Evolutionary conservation across 129 eudicot species (phyloP).

Genomic region (Glebionis coronaria): DNA sequence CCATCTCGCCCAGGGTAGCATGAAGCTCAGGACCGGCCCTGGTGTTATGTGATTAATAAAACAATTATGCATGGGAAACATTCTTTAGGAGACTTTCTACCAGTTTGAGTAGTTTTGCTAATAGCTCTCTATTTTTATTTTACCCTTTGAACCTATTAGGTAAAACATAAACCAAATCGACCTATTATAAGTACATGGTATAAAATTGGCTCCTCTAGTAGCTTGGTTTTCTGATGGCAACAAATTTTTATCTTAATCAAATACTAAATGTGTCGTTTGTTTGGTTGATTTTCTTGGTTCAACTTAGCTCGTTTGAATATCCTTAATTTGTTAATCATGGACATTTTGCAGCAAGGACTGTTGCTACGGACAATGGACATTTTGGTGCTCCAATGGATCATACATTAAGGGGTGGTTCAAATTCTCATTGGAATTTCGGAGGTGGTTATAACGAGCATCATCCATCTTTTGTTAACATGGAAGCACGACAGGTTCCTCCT

Average conservation of each 20-base stretch:
- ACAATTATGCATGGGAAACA: neutral
- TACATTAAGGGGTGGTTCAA: conserved; percentile 18
- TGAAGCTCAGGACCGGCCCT: no score
- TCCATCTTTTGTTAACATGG: conserved; percentile 23
- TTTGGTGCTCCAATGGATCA: conserved; percentile 22
- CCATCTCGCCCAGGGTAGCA: no score
- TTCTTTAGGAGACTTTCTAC: neutral
- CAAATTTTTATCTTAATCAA: no score
- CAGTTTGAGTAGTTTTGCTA: neutral
- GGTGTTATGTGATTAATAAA: neutral
- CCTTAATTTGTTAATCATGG: neutral
- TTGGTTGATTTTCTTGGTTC: neutral
- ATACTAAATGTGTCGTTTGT: no score
- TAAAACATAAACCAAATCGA: neutral
- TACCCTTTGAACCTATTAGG: neutral
- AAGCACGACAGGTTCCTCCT: conserved; percentile 28
- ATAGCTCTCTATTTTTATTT: neutral
- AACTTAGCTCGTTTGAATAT: neutral
- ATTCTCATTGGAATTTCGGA: conserved; percentile 21
- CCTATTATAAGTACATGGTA: no score
- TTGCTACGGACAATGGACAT: conserved; percentile 22
- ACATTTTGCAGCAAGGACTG: conserved; percentile 25
- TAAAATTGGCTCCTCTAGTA: no score
- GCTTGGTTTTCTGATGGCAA: no score
- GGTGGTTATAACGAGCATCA: conserved; percentile 23